A percentile compares a stretch with the other conserved stretches of the same genome.
Conservation (phyloP, 2,329 filamentous ascomycete species). For the Arachnopeziza araneosa region DNA sequence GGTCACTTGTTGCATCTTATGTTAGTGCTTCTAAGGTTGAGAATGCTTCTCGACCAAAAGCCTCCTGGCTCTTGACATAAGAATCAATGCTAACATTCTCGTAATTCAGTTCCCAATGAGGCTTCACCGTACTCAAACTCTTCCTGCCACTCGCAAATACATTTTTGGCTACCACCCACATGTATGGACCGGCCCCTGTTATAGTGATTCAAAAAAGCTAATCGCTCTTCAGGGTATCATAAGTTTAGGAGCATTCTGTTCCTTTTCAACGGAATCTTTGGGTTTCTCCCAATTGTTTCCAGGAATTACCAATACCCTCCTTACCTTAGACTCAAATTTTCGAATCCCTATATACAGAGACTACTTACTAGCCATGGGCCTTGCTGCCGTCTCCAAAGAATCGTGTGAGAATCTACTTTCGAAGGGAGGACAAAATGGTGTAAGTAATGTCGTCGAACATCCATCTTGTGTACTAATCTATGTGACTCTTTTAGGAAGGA, state of each 20-base stretch:
- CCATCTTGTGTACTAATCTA: background rate
- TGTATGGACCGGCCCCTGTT: background rate
- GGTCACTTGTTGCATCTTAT: conserved; percentile 87
- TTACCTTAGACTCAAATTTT: conserved; percentile 96
- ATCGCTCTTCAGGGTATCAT: conserved; percentile 63
- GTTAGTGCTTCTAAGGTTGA: background rate
- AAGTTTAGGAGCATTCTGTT: conserved; percentile 88
- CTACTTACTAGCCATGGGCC: conserved; percentile 83
- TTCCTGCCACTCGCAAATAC: conserved; percentile 82
- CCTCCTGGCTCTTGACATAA: background rate
- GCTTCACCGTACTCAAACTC: conserved; percentile 76
- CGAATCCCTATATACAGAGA: conserved; percentile 90
- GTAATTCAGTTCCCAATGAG: conserved; percentile 62
- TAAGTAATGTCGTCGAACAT: conserved; percentile 8
- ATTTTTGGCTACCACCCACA: conserved; percentile 97
- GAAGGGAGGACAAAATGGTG: conserved; percentile 65
- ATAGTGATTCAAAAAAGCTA: background rate
- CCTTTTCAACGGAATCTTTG: conserved; percentile 85
- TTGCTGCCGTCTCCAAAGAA: conserved; percentile 84
- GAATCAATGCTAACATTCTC: background rate
- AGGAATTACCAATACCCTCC: conserved; percentile 86
- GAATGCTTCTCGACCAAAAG: background rate
- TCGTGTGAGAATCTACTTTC: conserved; percentile 85
- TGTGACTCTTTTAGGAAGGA: conserved; percentile 48
- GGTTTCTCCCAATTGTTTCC: conserved; percentile 86